phyloP scores from a whole-genome alignment of 75 land plant species.

The Sequoiadendron giganteum region DNA sequence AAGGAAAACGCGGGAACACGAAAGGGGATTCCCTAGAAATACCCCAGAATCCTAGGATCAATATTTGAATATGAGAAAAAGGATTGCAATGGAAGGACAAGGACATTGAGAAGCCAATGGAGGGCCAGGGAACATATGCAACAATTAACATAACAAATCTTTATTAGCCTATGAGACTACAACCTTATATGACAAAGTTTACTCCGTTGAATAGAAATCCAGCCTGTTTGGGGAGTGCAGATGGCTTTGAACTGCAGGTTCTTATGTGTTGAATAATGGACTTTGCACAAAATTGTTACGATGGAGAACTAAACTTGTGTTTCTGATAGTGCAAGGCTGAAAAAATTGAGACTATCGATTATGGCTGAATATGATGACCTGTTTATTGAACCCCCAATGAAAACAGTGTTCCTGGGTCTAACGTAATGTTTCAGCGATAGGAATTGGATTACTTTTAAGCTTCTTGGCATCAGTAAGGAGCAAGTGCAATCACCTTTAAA shows the following conservation, averaged over 20 bases:
- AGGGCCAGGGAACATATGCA: not conserved
- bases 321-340: not conserved
- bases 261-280: not conserved
- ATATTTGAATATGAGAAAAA: not conserved
- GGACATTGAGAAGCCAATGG: not conserved
- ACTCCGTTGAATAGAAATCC: not conserved
- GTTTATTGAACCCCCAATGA: not conserved
- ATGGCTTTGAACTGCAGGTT: not conserved
- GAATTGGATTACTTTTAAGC: not conserved
- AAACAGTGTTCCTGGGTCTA: not conserved
- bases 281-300: not conserved
- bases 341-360: too few species aligned
- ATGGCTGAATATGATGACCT: not conserved
- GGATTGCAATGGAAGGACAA: not conserved
- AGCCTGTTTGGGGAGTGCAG: not conserved
- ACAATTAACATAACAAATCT: not conserved
- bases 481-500: not conserved
- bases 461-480: not conserved
- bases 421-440: not conserved
- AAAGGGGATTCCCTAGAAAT: not conserved
- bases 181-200: too few species aligned
- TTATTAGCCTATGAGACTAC: not conserved
- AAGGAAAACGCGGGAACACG: not conserved
- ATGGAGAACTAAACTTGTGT: not conserved
- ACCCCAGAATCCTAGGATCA: not conserved